Base-by-base conservation (phyloP, 371 early-diverging fungal species). In the Blakeslea trispora region DNA sequence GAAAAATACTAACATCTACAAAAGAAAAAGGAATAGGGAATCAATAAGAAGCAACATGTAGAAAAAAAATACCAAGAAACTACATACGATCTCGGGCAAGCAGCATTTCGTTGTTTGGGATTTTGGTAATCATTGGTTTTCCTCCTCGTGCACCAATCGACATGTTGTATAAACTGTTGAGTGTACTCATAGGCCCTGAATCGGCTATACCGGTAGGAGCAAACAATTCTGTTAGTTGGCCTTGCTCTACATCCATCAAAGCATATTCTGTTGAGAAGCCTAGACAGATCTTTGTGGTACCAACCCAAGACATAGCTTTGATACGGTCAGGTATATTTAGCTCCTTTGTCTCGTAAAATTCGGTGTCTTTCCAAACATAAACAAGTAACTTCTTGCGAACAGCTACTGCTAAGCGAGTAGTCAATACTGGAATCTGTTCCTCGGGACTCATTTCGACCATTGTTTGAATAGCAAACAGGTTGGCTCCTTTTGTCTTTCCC, bases 291-390 rank as follows among this genome's bases (percentile, higher is more conserved):
- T 81, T 82, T 34, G 81, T 80, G 3, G 78, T 66, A 9, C 82
- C 83, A 19, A 89, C 81, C 90, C 91, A 93, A 14, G 81, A 67
- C 79, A 93, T 75, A 3, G 86, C 74, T 52, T 81, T 74, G 53
- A 89, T 78, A 19, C 83, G 81, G 53, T 91, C 90, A 6, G 87
- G 81, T 23, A 86, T 66, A 46, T 75, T 55, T 43, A 82, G 63
- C 63, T 88, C 88, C 82, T 88, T 52, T 21, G 84, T 82, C 44
- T 82, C 81, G 23, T 48, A 67, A 55, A 88, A 90, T 55, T 90
- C 88, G 6, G 88, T 84, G 65, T 91, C 91, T 46, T 85, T 80
- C 92, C 92, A 91, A 6, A 86, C 83, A 71, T 86, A 85, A 22
- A 91, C 85, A 22, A 88, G 53, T 15, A 91, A 66, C 64, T 81